A percentile compares a stretch with the other conserved stretches of the same genome.
These are phyloP conservation scores for Ottelia alismoides DNA, from an alignment of 106 monocot genomes.

Conservation along the genomic window DNA sequence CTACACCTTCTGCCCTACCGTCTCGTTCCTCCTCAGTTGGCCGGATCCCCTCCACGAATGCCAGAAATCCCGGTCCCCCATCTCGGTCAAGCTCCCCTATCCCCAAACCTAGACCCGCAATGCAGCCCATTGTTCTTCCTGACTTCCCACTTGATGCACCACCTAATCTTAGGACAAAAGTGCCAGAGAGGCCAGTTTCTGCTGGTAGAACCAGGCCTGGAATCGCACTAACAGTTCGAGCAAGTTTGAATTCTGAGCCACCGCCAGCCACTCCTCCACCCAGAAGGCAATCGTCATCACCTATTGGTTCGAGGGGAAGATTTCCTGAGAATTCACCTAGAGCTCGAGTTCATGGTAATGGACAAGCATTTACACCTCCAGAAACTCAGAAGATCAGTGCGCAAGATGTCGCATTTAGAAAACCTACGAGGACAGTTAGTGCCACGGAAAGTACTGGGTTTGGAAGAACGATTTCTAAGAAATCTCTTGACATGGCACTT, in stretches of 20 bases:
- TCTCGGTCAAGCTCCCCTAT: slow-evolving; percentile 61
- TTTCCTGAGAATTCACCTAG: slow-evolving; percentile 46
- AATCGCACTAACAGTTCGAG: slow-evolving; percentile 27
- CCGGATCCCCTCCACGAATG: slow-evolving; percentile 16
- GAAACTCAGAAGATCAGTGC: slow-evolving; percentile 20
- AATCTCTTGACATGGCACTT: slow-evolving; percentile 91
- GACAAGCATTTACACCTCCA: slow-evolving; percentile 20
- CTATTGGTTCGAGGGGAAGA: slow-evolving; percentile 41
- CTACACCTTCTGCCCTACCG: slow-evolving; percentile 10
- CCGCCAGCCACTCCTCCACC: slow-evolving; percentile 14
- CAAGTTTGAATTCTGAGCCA: slow-evolving; percentile 38
- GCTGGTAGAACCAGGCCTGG: slow-evolving; percentile 34
- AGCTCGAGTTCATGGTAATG: slow-evolving; percentile 26
- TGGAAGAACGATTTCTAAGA: slow-evolving; percentile 88
- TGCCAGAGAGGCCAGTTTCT: slow-evolving; percentile 21
- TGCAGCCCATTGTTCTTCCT: slow-evolving; percentile 39
- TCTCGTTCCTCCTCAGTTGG: slow-evolving; percentile 39
- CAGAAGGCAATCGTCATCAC: slow-evolving; percentile 28
- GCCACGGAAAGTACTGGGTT: slow-evolving; percentile 69
- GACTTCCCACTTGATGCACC: slow-evolving; percentile 34
- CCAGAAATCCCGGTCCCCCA: slow-evolving; percentile 15
- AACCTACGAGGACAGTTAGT: slow-evolving; percentile 16
- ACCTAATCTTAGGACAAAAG: slow-evolving; percentile 13
- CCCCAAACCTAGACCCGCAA: slow-evolving; percentile 38
- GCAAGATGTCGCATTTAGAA: slow-evolving; percentile 12